Evolutionary conservation across 2,329 filamentous ascomycete genomes (phyloP).

Genomic region (Dactylella cylindrospora): DNA sequence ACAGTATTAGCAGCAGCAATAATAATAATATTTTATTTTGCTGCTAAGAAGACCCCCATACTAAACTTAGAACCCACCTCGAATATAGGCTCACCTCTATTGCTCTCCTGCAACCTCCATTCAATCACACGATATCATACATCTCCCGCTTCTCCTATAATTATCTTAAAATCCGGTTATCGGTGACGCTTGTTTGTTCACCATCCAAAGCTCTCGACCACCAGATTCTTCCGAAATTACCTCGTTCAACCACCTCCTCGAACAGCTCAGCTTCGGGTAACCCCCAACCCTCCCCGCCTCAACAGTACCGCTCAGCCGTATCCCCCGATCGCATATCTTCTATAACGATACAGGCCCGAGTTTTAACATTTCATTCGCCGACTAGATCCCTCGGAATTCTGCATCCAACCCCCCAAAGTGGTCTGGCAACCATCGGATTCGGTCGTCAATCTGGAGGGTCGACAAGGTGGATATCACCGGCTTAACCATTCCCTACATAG

Average conservation of each 20-base stretch:
- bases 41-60: constrained; percentile 41
- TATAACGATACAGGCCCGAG: constrained; percentile 17
- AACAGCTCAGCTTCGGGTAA: constrained; percentile 12
- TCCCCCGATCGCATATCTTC: constrained; percentile 8
- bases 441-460: constrained; percentile 6
- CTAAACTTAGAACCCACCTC: constrained; percentile 17
- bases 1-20: too few species aligned
- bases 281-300: constrained; percentile 24
- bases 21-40: too few species aligned
- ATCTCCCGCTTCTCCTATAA: constrained; percentile 1
- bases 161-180: constrained; percentile 8
- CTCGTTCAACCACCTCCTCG: constrained; percentile 33
- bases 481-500: constrained; percentile 5
- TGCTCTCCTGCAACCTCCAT: constrained; percentile 17
- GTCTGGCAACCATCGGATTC: constrained; percentile 16
- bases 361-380: constrained; percentile 10
- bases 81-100: constrained; percentile 35
- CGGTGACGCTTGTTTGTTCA: constrained; percentile 7
- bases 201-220: constrained; percentile 8
- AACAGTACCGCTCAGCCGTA: too few species aligned
- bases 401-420: constrained; percentile 10
- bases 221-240: constrained; percentile 45
- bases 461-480: constrained; percentile 20
- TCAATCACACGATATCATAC: constrained; percentile 17
- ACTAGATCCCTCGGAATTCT: constrained; percentile 16